phyloP scores from a whole-genome alignment of 257 asterid species.

The Forsythia suspensa region DNA sequence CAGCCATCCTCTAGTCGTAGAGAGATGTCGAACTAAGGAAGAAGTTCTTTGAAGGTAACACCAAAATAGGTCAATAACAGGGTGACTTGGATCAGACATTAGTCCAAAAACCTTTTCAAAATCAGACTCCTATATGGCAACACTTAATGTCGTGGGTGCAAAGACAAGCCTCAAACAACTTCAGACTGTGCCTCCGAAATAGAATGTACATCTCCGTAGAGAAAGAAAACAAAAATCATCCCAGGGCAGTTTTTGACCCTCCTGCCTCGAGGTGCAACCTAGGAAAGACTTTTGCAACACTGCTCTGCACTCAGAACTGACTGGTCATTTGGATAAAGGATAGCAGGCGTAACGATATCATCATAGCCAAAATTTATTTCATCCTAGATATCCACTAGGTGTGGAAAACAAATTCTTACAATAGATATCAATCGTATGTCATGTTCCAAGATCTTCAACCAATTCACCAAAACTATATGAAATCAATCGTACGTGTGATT shows the following conservation, averaged over 20 bases:
- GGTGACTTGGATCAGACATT: background rate
- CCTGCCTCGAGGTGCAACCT: background rate
- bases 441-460: background rate
- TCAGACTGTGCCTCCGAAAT: background rate
- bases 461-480: background rate
- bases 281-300: background rate
- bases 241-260: background rate
- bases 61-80: background rate
- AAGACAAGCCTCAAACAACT: background rate
- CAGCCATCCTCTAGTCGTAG: background rate
- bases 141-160: background rate
- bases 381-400: conserved; percentile 7
- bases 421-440: background rate
- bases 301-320: background rate
- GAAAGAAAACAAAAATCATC: background rate
- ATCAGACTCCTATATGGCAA: background rate
- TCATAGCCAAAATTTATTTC: conserved; percentile 4
- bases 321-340: background rate
- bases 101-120: background rate
- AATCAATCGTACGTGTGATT: background rate
- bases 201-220: background rate
- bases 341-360: background rate
- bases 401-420: background rate
- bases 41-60: background rate
- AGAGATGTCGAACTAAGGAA: background rate